Evolutionary conservation across 2,329 filamentous ascomycete genomes (phyloP).

Genomic region (Aspergillus bombycis): DNA sequence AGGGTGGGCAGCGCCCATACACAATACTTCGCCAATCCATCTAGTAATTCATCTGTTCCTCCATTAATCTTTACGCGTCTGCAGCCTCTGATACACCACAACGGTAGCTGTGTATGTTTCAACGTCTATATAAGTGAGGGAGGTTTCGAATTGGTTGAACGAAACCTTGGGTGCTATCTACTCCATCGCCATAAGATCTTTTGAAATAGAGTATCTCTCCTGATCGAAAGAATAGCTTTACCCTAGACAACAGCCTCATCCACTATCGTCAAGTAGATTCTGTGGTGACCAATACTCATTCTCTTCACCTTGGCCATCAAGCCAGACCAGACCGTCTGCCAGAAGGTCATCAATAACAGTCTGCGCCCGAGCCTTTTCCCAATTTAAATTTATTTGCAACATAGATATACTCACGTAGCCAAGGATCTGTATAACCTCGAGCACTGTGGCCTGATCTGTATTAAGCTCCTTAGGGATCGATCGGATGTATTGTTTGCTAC

Average conservation of each 20-base stretch:
- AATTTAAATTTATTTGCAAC: constrained; percentile 81
- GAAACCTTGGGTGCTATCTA: neutral
- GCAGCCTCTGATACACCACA: too few species aligned
- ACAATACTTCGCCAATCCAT: neutral
- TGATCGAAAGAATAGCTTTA: neutral
- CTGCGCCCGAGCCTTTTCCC: constrained; percentile 81
- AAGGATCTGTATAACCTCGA: constrained; percentile 87
- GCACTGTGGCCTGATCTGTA: constrained; percentile 86
- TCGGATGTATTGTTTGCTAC: constrained; percentile 82
- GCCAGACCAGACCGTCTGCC: constrained; percentile 88
- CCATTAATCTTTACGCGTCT: neutral
- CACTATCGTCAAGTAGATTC: constrained; percentile 46
- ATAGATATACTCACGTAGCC: constrained; percentile 90
- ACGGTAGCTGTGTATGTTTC: neutral
- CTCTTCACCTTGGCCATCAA: constrained; percentile 82
- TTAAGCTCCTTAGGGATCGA: constrained; percentile 95
- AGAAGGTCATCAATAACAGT: constrained; percentile 91
- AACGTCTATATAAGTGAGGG: neutral
- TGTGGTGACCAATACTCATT: constrained; percentile 83
- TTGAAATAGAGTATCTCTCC: neutral
- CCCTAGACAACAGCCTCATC: constrained; percentile 28
- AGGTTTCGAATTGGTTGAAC: neutral
- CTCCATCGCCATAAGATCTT: neutral
- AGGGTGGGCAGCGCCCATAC: neutral
- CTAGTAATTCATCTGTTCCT: neutral